phyloP scores from a whole-genome alignment of 768 basidiomycete genomes.

The Leccinellum albellum region DNA sequence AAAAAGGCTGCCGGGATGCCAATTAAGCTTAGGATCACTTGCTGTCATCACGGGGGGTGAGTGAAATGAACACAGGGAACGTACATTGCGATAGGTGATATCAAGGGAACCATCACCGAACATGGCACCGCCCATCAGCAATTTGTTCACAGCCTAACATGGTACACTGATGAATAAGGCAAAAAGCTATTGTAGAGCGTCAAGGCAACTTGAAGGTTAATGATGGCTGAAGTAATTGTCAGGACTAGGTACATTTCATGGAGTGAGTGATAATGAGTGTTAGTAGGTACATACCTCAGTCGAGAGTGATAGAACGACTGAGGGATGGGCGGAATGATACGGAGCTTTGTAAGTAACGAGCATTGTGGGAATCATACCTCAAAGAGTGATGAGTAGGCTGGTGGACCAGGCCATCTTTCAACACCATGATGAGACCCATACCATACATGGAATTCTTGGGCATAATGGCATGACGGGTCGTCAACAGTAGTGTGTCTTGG shows the following conservation, averaged over 20 bases:
- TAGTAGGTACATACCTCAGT: too few relatives aligned
- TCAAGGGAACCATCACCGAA: constrained; percentile 70
- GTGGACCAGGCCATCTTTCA: constrained; percentile 68
- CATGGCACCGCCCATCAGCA: constrained; percentile 59
- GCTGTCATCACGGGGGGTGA: constrained; percentile 34
- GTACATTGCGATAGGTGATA: constrained; percentile 70
- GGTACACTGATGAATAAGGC: constrained; percentile 44
- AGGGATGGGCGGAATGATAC: too few relatives aligned
- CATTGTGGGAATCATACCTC: too few relatives aligned
- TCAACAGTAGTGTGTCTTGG: constrained; percentile 5
- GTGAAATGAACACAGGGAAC: constrained; percentile 1
- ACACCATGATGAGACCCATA: constrained; percentile 45
- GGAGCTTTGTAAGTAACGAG: too few relatives aligned
- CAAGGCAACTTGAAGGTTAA: constrained; percentile 71
- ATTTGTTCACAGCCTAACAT: constrained; percentile 47
- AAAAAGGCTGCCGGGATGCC: constrained; percentile 72
- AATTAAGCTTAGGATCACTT: constrained; percentile 64
- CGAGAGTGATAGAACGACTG: too few relatives aligned
- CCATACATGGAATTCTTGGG: constrained; percentile 42
- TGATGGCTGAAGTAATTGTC: too few relatives aligned
- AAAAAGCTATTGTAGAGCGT: constrained; percentile 60
- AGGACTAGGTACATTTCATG: too few relatives aligned
- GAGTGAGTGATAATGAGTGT: too few relatives aligned
- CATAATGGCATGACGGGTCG: constrained; percentile 22
- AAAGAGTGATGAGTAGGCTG: constrained; percentile 46